phyloP scores from a whole-genome alignment of 306 rosid species.

The Astragalus membranaceus region DNA sequence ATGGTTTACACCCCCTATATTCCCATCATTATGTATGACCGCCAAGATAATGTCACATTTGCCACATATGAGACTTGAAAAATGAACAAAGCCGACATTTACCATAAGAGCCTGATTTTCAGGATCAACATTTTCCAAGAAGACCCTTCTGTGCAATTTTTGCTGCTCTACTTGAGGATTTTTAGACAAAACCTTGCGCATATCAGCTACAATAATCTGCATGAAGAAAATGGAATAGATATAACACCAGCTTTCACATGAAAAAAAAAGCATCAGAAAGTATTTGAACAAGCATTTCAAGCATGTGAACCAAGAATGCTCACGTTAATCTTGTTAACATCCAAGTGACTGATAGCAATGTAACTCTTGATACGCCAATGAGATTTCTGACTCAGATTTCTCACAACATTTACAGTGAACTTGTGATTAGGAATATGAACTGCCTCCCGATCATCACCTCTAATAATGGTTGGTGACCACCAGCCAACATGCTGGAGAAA shows the following conservation, averaged over 20 bases:
- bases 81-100: conserved; percentile 12
- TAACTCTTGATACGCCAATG: conserved; percentile 98
- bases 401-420: conserved; percentile 91
- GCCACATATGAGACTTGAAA: neutral
- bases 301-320: conserved; percentile 35
- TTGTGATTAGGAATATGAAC: conserved; percentile 98
- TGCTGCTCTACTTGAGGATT: conserved; percentile 99
- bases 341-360: conserved; percentile 89
- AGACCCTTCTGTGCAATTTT: conserved; percentile 93
- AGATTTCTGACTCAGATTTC: conserved; percentile 91
- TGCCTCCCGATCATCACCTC: conserved; percentile 99
- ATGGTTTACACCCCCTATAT: neutral
- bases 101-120: conserved; percentile 95
- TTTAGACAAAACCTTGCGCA: conserved; percentile 97
- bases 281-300: conserved; percentile 8
- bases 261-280: conserved; percentile 15
- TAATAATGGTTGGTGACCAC: conserved; percentile 98
- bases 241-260: conserved; percentile 10
- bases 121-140: conserved; percentile 63
- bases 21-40: neutral
- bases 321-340: conserved; percentile 89
- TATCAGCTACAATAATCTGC: conserved; percentile 90
- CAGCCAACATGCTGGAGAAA: conserved; percentile 88
- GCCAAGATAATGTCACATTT: neutral
- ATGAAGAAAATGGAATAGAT: conserved; percentile 2